Evolutionary conservation across 1,284 basidiomycete genomes (phyloP), one percentile per base, ranked within the genome.

Genomic region (Trametes hirsuta): DNA sequence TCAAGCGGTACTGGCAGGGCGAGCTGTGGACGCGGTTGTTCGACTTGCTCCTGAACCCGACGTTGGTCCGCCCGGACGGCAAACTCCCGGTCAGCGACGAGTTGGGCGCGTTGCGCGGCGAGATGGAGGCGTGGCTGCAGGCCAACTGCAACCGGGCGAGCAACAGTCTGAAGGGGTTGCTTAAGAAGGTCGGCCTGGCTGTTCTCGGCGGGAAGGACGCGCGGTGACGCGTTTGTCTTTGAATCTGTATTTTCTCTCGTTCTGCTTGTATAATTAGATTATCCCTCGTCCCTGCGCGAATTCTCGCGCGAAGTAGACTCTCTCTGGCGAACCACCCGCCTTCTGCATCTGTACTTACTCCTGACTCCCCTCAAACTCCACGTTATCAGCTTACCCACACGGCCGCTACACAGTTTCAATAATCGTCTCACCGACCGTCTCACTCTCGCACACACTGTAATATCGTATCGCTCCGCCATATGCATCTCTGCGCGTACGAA

Each of bases 1-100:
- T 98, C 68, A 97, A 95, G 75, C 81, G 97, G 65, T 99, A 99
- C 76, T 98, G 97, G 94, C 96, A 99, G 76, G 83, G 81, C 41
- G 90, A 92, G 15, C 75, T 98, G 18, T 97, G 97, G 95, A 88
- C 78, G 37, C 75, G 82, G 53, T 73, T 98, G 42, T 99, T 99
- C 72, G 91, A 97, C 65, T 67, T 90, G 30, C 77, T 98, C 59
- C 85, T 99, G 58, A 98, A 98, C 74, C 90, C 95, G 0, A 77
- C 78, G 35, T 67, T 79, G 21, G 80, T 84, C 10, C 77, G 80
- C 14, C 71, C 78, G 11, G 84, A 86, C 51, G 81, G 84, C 10
- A 71, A 78, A 25, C 72, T 95, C 50, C 94, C 95, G 0, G 77
- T 97, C 39, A 85, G 83, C 41, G 80, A 85, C 44, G 87, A 91